A percentile compares a stretch with the other conserved stretches of the same genome.
phyloP scores from a whole-genome alignment of 2,329 filamentous ascomycete genomes.

The Pseudogymnoascus sp. region DNA sequence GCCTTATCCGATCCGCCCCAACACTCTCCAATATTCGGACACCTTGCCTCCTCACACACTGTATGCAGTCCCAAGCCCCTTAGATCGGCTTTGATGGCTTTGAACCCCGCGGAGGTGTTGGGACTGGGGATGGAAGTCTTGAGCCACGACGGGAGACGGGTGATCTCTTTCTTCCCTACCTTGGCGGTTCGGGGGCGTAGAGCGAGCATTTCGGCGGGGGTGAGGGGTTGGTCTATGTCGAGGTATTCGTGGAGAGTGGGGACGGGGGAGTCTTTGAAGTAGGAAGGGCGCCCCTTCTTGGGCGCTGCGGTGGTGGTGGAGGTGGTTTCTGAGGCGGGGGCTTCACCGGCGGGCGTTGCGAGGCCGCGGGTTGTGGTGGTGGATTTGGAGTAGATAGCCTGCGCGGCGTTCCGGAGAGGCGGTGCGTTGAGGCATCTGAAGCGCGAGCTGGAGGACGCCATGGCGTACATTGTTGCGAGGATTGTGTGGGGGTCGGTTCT shows the following conservation, averaged over 20 bases:
- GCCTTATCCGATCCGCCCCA: constrained; percentile 89
- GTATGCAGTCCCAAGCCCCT: constrained; percentile 86
- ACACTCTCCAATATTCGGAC: constrained; percentile 95
- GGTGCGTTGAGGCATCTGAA: constrained; percentile 25
- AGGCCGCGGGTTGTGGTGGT: constrained; percentile 10
- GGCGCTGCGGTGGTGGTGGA: constrained; percentile 15
- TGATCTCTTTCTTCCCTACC: constrained; percentile 57
- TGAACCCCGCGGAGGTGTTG: constrained; percentile 63
- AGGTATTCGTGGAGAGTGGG: constrained; percentile 53
- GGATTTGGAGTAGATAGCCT: constrained; percentile 16
- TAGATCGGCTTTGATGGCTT: constrained; percentile 89
- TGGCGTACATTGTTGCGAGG: constrained; percentile 7
- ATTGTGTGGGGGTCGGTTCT: background rate
- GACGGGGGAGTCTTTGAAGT: constrained; percentile 34
- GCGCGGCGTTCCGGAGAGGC: constrained; percentile 21
- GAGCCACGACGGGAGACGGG: constrained; percentile 82
- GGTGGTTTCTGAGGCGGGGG: background rate
- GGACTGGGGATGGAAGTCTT: constrained; percentile 88
- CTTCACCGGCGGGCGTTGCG: constrained; percentile 18
- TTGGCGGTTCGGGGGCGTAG: constrained; percentile 49
- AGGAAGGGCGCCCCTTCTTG: constrained; percentile 26
- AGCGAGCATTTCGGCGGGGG: constrained; percentile 48
- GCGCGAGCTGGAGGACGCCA: constrained; percentile 22
- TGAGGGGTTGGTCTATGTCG: constrained; percentile 35
- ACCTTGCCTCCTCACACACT: constrained; percentile 94